A percentile compares a stretch with the other conserved stretches of the same genome.
Conservation (phyloP, 2,329 filamentous ascomycete species). For the Trichoderma oligosporum region DNA sequence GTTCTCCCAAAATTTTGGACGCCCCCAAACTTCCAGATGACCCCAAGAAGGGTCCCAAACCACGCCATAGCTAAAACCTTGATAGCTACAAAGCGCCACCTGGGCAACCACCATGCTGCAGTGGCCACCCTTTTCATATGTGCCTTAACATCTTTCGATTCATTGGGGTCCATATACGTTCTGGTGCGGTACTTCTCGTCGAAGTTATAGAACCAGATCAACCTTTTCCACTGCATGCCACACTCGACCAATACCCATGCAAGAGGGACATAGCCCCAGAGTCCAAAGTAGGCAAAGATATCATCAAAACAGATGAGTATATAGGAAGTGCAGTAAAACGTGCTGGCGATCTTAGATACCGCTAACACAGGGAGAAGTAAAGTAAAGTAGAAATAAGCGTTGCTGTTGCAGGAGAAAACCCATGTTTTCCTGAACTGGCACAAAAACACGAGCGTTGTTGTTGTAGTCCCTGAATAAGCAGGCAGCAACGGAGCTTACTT, state of each 20-base stretch:
- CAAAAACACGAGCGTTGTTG: background rate
- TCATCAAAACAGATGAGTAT: background rate
- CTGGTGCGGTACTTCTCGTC: background rate
- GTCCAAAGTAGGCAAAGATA: background rate
- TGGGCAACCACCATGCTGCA: background rate
- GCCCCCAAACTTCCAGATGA: background rate
- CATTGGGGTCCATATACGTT: background rate
- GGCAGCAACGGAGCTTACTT: background rate
- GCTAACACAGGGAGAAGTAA: background rate
- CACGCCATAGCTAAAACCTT: background rate
- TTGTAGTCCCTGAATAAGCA: background rate
- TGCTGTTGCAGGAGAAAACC: background rate
- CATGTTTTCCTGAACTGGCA: background rate
- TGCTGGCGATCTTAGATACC: background rate
- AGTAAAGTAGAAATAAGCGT: background rate
- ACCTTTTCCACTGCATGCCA: constrained; percentile 8
- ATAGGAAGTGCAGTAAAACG: constrained; percentile 10
- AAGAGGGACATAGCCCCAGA: background rate
- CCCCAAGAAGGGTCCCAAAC: background rate
- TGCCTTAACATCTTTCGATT: background rate
- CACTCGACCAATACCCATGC: constrained; percentile 5
- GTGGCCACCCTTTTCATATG: background rate
- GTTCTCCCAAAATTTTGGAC: background rate
- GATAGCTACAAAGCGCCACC: background rate
- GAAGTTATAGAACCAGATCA: constrained; percentile 11